These are phyloP conservation scores for Rhodamnia rubescens DNA, from an alignment of 345 rosid species.

Conservation along the genomic window DNA sequence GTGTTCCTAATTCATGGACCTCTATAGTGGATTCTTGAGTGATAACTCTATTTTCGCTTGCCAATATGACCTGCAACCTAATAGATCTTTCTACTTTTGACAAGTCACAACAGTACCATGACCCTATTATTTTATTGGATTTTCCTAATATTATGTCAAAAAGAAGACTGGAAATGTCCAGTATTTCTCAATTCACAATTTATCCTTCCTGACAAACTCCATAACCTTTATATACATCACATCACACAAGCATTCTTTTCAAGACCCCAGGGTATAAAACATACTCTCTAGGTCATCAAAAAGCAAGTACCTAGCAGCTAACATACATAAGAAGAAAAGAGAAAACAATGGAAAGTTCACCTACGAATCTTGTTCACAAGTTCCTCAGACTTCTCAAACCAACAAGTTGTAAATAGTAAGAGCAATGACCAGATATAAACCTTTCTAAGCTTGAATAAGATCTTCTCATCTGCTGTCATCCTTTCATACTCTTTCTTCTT, in stretches of 20 bases:
- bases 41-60: not conserved
- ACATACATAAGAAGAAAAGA: not conserved
- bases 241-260: not conserved
- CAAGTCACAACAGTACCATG: not conserved
- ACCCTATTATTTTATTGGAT: not conserved
- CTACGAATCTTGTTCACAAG: not conserved
- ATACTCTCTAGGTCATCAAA: not conserved
- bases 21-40: not conserved
- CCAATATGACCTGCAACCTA: not conserved
- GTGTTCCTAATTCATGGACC: not conserved
- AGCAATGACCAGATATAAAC: slow-evolving; percentile 5
- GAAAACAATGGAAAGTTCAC: not conserved
- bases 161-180: not conserved
- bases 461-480: slow-evolving; percentile 82
- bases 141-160: not conserved
- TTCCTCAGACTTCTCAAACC: not conserved
- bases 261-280: not conserved
- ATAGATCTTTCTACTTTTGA: not conserved
- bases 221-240: not conserved
- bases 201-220: not conserved
- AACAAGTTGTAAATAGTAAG: not conserved
- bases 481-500: slow-evolving; percentile 83
- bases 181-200: not conserved
- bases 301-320: not conserved
- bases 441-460: slow-evolving; percentile 68